These are phyloP conservation scores for Cladosporium sp. DNA, from an alignment of 2,329 filamentous ascomycete genomes.

Conservation along the genomic window DNA sequence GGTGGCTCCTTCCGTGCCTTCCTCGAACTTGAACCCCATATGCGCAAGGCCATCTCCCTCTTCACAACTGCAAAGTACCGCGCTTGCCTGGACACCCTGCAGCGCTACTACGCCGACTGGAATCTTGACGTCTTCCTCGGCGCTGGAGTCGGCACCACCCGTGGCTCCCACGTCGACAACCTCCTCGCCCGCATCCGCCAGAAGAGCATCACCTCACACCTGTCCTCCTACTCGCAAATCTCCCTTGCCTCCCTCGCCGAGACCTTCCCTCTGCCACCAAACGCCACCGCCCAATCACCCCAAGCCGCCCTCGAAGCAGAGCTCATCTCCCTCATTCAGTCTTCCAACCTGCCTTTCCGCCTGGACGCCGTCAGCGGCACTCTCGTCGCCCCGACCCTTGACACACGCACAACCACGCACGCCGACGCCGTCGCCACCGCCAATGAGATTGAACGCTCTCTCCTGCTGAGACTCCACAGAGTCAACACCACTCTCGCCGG, in stretches of 20 bases:
- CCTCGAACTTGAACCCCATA: conserved; percentile 88
- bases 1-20: conserved; percentile 85
- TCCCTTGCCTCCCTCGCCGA: conserved; percentile 75
- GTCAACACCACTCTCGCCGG: conserved; percentile 75
- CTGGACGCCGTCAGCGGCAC: conserved; percentile 83
- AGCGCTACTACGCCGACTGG: conserved; percentile 80
- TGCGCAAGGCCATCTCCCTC: conserved; percentile 83
- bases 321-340: conserved; percentile 74
- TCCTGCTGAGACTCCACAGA: conserved; percentile 73
- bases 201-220: conserved; percentile 93
- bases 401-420: conserved; percentile 71
- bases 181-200: conserved; percentile 76
- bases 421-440: conserved; percentile 66
- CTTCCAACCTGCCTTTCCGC: conserved; percentile 70
- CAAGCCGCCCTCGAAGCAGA: conserved; percentile 62
- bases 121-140: conserved; percentile 81
- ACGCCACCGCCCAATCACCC: conserved; percentile 20
- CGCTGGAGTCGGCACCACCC: conserved; percentile 8
- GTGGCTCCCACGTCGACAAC: conserved; percentile 57
- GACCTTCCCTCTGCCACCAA: conserved; percentile 66
- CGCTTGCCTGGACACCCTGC: conserved; percentile 77
- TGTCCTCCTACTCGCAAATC: conserved; percentile 85
- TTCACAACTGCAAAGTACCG: conserved; percentile 92
- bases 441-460: conserved; percentile 70
- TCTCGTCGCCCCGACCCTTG: conserved; percentile 68